A percentile compares a stretch with the other conserved stretches of the same genome.
These are phyloP conservation scores for Solanum rostratum DNA, from an alignment of 257 asterid species.

Conservation along the genomic window DNA sequence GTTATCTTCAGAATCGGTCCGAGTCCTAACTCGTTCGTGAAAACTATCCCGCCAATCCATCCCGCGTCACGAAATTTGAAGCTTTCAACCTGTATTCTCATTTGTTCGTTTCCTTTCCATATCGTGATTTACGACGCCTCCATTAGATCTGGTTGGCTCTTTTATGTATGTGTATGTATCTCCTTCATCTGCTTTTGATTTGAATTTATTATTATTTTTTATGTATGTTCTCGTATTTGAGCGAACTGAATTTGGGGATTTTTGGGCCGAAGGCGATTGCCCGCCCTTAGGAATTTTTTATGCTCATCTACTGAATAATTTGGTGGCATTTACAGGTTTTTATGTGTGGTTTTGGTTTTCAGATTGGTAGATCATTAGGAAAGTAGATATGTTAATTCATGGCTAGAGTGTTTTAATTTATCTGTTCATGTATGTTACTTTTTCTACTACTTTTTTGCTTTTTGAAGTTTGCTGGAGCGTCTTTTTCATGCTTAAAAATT, in stretches of 20 bases:
- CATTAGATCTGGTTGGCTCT: too few relatives aligned
- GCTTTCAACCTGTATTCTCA: neutral
- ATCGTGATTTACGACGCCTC: neutral
- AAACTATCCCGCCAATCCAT: constrained; percentile 49
- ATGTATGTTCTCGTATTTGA: too few relatives aligned
- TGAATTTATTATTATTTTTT: too few relatives aligned
- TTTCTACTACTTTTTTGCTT: neutral
- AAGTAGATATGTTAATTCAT: neutral
- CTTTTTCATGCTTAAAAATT: neutral
- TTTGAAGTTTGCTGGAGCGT: neutral
- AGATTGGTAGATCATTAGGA: neutral
- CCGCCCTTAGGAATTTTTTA: neutral
- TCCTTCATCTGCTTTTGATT: too few relatives aligned
- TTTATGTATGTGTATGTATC: too few relatives aligned
- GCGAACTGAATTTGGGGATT: too few relatives aligned
- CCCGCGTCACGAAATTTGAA: constrained; percentile 26
- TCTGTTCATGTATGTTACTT: neutral
- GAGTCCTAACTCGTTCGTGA: constrained; percentile 5
- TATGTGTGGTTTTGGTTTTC: neutral
- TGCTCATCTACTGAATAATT: neutral
- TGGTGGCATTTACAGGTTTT: neutral
- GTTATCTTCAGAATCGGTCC: neutral
- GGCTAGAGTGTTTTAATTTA: neutral
- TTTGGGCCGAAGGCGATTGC: too few relatives aligned
- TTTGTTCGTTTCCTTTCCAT: neutral